These are phyloP conservation scores for Rutstroemia sydowiana DNA, from an alignment of 2,329 filamentous ascomycete genomes.

Conservation along the genomic window DNA sequence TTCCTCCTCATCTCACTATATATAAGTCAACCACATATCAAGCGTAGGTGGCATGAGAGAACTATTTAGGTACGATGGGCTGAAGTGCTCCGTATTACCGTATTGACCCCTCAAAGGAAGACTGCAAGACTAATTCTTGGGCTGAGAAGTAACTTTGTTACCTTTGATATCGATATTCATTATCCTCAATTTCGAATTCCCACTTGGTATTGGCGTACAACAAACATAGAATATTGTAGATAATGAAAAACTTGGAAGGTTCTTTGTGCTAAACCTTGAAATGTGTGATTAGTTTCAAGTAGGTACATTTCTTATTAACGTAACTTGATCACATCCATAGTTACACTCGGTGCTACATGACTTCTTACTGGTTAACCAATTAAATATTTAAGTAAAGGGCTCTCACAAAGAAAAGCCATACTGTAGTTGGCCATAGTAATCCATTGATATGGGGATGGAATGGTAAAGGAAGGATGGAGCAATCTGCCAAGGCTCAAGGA, in stretches of 20 bases:
- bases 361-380: neutral
- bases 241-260: neutral
- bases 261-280: neutral
- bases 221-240: neutral
- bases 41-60: neutral
- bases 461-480: neutral
- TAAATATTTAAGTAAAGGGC: neutral
- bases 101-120: neutral
- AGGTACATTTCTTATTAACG: neutral
- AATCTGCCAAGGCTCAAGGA: neutral
- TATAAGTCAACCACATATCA: neutral
- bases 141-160: too few relatives aligned
- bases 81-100: neutral
- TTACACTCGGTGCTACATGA: neutral
- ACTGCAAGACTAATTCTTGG: neutral
- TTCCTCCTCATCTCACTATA: neutral
- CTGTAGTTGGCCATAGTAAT: neutral
- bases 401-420: neutral
- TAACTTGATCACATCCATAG: neutral
- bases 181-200: neutral
- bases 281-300: conserved; percentile 2
- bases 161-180: too few relatives aligned
- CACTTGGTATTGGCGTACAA: neutral
- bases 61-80: too few relatives aligned
- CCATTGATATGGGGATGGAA: neutral